Evolutionary conservation across 2,329 filamentous ascomycete genomes (phyloP), one percentile per base, ranked within the genome.

Genomic region (Penicillium frequentans): DNA sequence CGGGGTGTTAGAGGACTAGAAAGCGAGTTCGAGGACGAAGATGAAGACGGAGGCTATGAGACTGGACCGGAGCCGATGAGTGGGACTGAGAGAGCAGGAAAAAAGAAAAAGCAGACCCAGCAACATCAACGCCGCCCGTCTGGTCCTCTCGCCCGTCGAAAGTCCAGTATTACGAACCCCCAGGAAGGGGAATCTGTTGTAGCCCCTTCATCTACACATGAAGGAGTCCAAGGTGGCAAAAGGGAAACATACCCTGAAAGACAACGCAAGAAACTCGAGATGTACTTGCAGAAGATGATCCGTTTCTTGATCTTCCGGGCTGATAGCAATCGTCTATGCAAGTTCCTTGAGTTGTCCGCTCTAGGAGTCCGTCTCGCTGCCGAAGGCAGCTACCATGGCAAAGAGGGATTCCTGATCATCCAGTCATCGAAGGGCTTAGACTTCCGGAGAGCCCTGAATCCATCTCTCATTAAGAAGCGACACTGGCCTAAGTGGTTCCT

Each of bases 401-500:
- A 99, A 74, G 96, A 99, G 75, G 96, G 95, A 16, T 93, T 90
- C 71, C 81, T 99, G 63, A 88, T 96, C 65, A 96, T 99, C 62
- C 90, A 96, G 67, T 96, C 91, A 6, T 88, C 90, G 16, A 96
- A 96, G 70, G 93, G 92, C 3, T 82, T 96, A 24, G 91, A 96
- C 73, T 92, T 93, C 68, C 85, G 92, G 59, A 88, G 88, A 63
- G 88, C 93, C 33, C 80, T 95, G 70, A 92, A 88, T 2, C 91
- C 91, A 0, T 82, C 85, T 51, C 87, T 92, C 67, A 83, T 96
- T 61, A 90, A 92, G 69, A 86, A 87, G 52, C 86, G 92, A 13
- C 93, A 97, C 75, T 89, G 86, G 59, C 91, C 92, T 19, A 97
- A 97, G 73, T 99, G 95, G 95, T 99, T 99, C 72, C 81, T 98